A percentile compares a stretch with the other conserved stretches of the same genome.
Conservation (phyloP, 352 stramenopile species). For the Globisporangium carolinianum region DNA sequence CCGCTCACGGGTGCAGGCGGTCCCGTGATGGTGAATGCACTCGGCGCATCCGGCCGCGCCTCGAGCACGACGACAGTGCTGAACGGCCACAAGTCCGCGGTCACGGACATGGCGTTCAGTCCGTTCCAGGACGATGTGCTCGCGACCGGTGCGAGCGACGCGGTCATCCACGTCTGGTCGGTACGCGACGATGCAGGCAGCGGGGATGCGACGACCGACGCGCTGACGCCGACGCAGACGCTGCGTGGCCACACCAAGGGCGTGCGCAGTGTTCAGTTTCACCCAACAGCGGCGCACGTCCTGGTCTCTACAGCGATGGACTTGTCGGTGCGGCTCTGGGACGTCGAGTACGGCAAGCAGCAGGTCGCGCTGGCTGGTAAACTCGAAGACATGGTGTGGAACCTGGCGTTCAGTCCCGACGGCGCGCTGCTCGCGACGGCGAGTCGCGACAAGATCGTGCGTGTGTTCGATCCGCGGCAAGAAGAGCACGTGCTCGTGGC, state of each 20-base stretch:
- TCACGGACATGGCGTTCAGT: slow-evolving; percentile 61
- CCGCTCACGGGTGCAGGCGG: slow-evolving; percentile 53
- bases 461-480: slow-evolving; percentile 63
- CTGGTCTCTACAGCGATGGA: slow-evolving; percentile 55
- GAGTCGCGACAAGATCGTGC: slow-evolving; percentile 62
- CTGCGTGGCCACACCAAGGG: slow-evolving; percentile 47
- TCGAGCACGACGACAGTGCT: slow-evolving; percentile 27
- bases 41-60: slow-evolving; percentile 44
- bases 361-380: slow-evolving; percentile 35
- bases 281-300: slow-evolving; percentile 53
- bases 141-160: slow-evolving; percentile 50
- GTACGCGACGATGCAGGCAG: slow-evolving; percentile 12
- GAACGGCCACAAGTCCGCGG: slow-evolving; percentile 59
- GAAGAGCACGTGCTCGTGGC: slow-evolving; percentile 36
- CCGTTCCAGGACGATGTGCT: slow-evolving; percentile 47
- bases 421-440: slow-evolving; percentile 56
- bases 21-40: slow-evolving; percentile 48
- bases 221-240: slow-evolving; percentile 12
- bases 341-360: slow-evolving; percentile 47
- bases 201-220: not conserved
- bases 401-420: slow-evolving; percentile 62
- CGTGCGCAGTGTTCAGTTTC: slow-evolving; percentile 55
- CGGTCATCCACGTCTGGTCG: slow-evolving; percentile 58
- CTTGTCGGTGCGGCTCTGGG: slow-evolving; percentile 67
- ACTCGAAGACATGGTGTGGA: slow-evolving; percentile 71